Evolutionary conservation across 805 yeast genomes (phyloP).

Genomic region (Myxozyma neglecta): DNA sequence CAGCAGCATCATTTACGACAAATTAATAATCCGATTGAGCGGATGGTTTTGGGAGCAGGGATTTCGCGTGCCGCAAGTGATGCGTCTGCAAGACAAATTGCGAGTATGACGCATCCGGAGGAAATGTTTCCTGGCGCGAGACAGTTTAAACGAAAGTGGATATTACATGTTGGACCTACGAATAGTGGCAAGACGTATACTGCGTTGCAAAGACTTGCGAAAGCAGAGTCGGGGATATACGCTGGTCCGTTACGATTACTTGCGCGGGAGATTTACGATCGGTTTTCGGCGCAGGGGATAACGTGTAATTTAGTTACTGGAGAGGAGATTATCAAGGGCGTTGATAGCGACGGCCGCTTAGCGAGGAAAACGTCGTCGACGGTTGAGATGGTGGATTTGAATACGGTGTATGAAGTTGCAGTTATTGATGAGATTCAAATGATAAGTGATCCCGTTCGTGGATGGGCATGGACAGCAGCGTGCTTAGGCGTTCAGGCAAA

Average conservation of each 20-base stretch:
- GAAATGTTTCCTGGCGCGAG: slow-evolving; percentile 88
- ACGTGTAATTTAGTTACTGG: slow-evolving; percentile 89
- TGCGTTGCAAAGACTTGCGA: slow-evolving; percentile 68
- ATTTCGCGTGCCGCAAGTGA: background rate
- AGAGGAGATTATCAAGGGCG: slow-evolving; percentile 79
- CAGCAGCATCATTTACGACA: background rate
- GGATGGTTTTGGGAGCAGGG: background rate
- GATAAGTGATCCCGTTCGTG: slow-evolving; percentile 77
- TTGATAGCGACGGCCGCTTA: slow-evolving; percentile 65
- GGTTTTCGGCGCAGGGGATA: slow-evolving; percentile 64
- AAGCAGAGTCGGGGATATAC: slow-evolving; percentile 73
- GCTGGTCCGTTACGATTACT: slow-evolving; percentile 92
- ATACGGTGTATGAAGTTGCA: slow-evolving; percentile 72
- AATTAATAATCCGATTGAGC: background rate
- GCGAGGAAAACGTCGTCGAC: slow-evolving; percentile 85
- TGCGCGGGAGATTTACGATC: slow-evolving; percentile 88
- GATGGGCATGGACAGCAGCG: slow-evolving; percentile 94
- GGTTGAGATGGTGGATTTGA: slow-evolving; percentile 84
- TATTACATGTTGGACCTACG: slow-evolving; percentile 97
- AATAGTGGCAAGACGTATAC: slow-evolving; percentile 92
- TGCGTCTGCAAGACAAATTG: background rate
- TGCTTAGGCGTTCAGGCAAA: slow-evolving; percentile 81
- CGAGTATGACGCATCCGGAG: slow-evolving; percentile 51
- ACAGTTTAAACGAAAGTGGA: slow-evolving; percentile 68
- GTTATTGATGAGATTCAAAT: slow-evolving; percentile 96